Conservation (phyloP, 2,329 filamentous ascomycete species). For the Ceratocystis papillata region DNA sequence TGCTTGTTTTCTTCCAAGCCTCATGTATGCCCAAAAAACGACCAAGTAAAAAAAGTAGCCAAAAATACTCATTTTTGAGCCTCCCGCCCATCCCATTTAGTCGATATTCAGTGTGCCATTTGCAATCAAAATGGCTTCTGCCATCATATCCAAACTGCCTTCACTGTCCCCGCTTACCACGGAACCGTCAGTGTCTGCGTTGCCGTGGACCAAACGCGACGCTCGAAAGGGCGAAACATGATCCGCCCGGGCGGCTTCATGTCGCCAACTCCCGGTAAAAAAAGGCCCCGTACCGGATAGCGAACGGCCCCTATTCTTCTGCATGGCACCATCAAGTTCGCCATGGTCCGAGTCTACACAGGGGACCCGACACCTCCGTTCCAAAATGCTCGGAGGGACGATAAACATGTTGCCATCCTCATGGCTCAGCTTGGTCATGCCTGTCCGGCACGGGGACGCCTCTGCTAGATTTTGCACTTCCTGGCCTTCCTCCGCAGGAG, state of each 20-base stretch:
- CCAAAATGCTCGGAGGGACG: constrained; percentile 11
- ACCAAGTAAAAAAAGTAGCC: background rate
- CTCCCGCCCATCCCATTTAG: background rate
- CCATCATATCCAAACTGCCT: constrained; percentile 20
- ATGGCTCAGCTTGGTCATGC: constrained; percentile 16
- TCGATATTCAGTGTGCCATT: constrained; percentile 15
- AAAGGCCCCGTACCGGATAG: constrained; percentile 21
- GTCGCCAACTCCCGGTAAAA: constrained; percentile 23
- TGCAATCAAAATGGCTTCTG: constrained; percentile 17
- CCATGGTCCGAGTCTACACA: background rate
- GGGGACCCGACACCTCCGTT: constrained; percentile 13
- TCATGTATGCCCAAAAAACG: constrained; percentile 3
- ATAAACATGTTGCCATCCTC: constrained; percentile 17
- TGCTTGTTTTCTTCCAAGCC: background rate
- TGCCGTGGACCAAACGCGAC: constrained; percentile 17
- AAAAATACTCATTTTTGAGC: background rate
- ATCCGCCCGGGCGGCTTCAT: constrained; percentile 18
- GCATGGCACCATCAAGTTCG: background rate
- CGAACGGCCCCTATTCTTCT: constrained; percentile 16
- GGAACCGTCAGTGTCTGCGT: constrained; percentile 2
- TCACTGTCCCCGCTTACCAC: constrained; percentile 16
- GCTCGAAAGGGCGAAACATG: constrained; percentile 23
- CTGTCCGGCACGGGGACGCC: constrained; percentile 11
- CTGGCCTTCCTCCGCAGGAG: background rate
- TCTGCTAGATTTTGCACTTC: constrained; percentile 5